These are phyloP conservation scores for Daedalea quercina DNA, from an alignment of 768 basidiomycete genomes.

Conservation along the genomic window DNA sequence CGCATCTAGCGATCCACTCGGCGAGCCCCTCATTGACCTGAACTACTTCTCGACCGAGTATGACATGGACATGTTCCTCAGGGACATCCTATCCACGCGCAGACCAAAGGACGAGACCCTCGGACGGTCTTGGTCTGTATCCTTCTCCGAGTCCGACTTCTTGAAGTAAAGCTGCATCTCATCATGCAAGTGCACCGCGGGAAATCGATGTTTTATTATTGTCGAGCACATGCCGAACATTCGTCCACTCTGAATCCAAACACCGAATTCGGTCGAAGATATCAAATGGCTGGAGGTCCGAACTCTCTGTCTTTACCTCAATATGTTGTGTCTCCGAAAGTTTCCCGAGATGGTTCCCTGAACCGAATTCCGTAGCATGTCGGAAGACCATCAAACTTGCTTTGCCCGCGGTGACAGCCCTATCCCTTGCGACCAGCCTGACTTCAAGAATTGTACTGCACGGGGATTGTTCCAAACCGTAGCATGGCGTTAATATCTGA, in stretches of 20 bases:
- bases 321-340: no score
- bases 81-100: not conserved
- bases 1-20: slow-evolving; percentile 4
- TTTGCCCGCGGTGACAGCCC: no score
- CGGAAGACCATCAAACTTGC: no score
- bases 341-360: no score
- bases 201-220: no score
- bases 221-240: no score
- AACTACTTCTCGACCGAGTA: slow-evolving; percentile 5
- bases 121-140: not conserved
- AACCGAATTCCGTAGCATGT: no score
- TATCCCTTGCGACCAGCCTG: slow-evolving; percentile 26
- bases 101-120: not conserved
- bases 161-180: slow-evolving; percentile 27
- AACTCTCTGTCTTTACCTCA: no score
- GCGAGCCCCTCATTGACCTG: slow-evolving; percentile 1
- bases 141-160: slow-evolving; percentile 22
- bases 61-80: not conserved
- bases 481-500: slow-evolving; percentile 7
- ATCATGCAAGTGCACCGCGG: no score
- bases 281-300: no score
- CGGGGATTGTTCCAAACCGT: slow-evolving; percentile 21
- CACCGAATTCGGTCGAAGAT: no score
- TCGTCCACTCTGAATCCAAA: no score
- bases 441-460: slow-evolving; percentile 26